phyloP scores from a whole-genome alignment of 2,329 filamentous ascomycete genomes.

The Incumbomyces lentus region DNA sequence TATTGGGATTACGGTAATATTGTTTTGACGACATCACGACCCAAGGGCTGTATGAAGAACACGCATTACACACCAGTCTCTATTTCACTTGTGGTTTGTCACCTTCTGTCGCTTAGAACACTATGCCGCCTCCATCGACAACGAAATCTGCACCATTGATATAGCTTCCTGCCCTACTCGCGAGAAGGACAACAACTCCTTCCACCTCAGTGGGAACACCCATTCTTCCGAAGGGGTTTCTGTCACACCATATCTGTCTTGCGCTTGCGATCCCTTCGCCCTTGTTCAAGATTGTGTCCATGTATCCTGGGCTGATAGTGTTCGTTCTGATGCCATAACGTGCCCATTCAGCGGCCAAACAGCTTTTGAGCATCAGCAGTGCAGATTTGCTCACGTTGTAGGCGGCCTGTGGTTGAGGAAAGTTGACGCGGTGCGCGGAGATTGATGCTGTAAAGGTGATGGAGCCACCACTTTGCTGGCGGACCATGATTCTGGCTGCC shows the following conservation, averaged over 20 bases:
- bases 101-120: constrained; percentile 9
- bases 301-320: constrained; percentile 61
- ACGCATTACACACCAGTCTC: too few relatives aligned
- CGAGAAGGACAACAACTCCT: constrained; percentile 51
- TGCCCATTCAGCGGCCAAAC: constrained; percentile 64
- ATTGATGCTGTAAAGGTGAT: constrained; percentile 57
- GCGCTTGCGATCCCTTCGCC: constrained; percentile 47
- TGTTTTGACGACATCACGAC: too few relatives aligned
- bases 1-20: too few relatives aligned
- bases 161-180: constrained; percentile 53
- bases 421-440: constrained; percentile 45
- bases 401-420: constrained; percentile 52
- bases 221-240: constrained; percentile 57
- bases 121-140: constrained; percentile 46
- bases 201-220: constrained; percentile 53
- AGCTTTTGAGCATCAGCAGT: constrained; percentile 52
- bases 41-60: too few relatives aligned
- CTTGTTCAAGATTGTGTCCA: constrained; percentile 65
- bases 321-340: constrained; percentile 61
- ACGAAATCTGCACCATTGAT: constrained; percentile 59
- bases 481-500: constrained; percentile 34
- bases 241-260: constrained; percentile 45
- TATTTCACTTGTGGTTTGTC: too few relatives aligned
- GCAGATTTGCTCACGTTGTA: constrained; percentile 66
- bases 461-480: constrained; percentile 53